These are phyloP conservation scores for Trichoderma virens DNA, from an alignment of 495 filamentous ascomycete species.

Conservation along the genomic window DNA sequence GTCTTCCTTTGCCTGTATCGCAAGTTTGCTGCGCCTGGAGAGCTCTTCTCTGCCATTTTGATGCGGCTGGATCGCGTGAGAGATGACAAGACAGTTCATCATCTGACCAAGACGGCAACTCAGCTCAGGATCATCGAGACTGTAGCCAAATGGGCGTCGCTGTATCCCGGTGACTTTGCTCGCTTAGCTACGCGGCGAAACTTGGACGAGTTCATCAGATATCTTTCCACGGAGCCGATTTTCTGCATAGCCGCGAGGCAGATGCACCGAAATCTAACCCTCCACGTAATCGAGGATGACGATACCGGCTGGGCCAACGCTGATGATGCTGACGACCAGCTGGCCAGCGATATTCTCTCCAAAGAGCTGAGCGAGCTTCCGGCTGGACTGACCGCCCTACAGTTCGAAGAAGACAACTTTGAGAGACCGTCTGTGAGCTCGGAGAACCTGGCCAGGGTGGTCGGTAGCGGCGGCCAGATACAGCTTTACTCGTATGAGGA, in stretches of 20 bases:
- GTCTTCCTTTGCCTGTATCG: constrained; percentile 93
- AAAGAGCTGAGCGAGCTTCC: constrained; percentile 26
- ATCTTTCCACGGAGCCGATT: constrained; percentile 59
- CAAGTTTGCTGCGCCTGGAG: constrained; percentile 76
- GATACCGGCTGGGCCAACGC: constrained; percentile 70
- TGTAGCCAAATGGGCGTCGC: constrained; percentile 82
- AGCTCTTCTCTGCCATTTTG: constrained; percentile 66
- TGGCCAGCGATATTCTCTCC: constrained; percentile 8
- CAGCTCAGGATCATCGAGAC: constrained; percentile 77
- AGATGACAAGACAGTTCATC: constrained; percentile 50
- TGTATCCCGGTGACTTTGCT: constrained; percentile 89
- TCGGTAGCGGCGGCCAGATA: constrained; percentile 25
- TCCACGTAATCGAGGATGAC: constrained; percentile 68
- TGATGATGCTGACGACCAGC: constrained; percentile 41
- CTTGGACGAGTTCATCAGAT: constrained; percentile 62
- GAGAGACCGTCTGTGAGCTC: constrained; percentile 41
- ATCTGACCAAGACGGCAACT: constrained; percentile 61
- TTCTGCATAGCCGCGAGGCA: constrained; percentile 79
- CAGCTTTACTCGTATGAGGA: constrained; percentile 57
- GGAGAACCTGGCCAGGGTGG: constrained; percentile 15
- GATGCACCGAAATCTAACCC: constrained; percentile 56
- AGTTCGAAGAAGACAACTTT: constrained; percentile 31
- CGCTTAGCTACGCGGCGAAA: constrained; percentile 63
- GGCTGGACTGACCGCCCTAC: constrained; percentile 35
- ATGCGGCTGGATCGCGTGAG: constrained; percentile 63